Conservation (phyloP, 495 filamentous ascomycete species). For the Aspergillus cristatus region DNA sequence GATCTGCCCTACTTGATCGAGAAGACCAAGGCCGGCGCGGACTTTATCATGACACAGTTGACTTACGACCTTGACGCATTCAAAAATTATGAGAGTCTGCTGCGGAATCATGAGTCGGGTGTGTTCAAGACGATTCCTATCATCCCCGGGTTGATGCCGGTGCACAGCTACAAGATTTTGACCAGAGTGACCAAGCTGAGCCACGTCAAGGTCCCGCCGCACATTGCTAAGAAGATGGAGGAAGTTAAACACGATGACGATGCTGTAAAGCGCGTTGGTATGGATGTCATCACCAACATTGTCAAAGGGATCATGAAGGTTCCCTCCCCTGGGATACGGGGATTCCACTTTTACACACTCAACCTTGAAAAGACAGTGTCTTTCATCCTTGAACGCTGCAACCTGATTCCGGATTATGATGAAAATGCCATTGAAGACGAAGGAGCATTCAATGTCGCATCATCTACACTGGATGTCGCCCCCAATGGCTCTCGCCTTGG, state of each 20-base stretch:
- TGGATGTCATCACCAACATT: slow-evolving; percentile 38
- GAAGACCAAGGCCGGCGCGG: slow-evolving; percentile 84
- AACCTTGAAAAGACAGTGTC: slow-evolving; percentile 95
- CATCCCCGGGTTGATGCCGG: slow-evolving; percentile 92
- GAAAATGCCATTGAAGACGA: slow-evolving; percentile 36
- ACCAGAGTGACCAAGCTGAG: slow-evolving; percentile 92
- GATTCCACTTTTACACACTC: slow-evolving; percentile 96
- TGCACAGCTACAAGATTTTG: slow-evolving; percentile 94
- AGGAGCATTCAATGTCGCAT: slow-evolving; percentile 27
- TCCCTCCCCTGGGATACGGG: slow-evolving; percentile 48
- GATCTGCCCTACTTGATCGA: slow-evolving; percentile 88
- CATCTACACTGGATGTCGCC: slow-evolving; percentile 13
- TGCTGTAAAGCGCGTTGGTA: slow-evolving; percentile 60
- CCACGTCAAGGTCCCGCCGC: slow-evolving; percentile 68
- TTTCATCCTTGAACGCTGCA: slow-evolving; percentile 77
- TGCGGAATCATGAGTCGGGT: slow-evolving; percentile 76
- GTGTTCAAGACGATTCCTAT: slow-evolving; percentile 83
- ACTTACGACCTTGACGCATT: slow-evolving; percentile 89
- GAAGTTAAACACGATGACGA: slow-evolving; percentile 83
- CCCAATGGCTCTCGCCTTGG: slow-evolving; percentile 24
- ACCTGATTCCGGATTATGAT: slow-evolving; percentile 62
- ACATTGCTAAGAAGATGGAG: slow-evolving; percentile 62
- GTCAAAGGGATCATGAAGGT: slow-evolving; percentile 52
- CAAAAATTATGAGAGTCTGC: slow-evolving; percentile 61
- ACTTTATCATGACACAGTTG: slow-evolving; percentile 99